Conservation (phyloP, 2,329 filamentous ascomycete genomes). For the Cercospora canescens region DNA sequence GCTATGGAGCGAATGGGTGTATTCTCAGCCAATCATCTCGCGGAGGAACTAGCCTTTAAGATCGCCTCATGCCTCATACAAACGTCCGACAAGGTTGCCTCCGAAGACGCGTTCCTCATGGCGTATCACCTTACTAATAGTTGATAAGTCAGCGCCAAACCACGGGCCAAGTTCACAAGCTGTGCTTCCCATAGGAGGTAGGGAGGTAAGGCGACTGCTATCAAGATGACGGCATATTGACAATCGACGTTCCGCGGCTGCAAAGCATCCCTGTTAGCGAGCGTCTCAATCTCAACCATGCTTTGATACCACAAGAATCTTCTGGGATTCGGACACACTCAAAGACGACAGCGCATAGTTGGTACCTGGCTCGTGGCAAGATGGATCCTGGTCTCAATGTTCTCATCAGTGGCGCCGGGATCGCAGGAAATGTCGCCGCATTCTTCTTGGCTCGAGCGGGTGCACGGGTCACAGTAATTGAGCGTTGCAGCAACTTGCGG, state of each 20-base stretch:
- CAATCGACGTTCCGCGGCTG: neutral
- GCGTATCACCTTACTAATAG: neutral
- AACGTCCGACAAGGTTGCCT: no score
- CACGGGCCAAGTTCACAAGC: neutral
- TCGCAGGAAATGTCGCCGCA: constrained; percentile 31
- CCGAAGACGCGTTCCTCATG: no score
- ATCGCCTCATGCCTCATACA: no score
- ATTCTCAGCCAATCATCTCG: no score
- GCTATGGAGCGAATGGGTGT: no score
- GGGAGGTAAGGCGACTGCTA: neutral
- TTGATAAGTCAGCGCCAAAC: no score
- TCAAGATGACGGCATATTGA: neutral
- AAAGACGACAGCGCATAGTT: neutral
- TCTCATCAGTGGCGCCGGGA: constrained; percentile 5
- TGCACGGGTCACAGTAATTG: constrained; percentile 38
- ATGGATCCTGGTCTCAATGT: neutral
- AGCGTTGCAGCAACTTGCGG: constrained; percentile 26
- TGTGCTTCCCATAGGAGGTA: neutral
- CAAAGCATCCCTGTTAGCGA: neutral
- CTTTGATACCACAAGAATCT: neutral
- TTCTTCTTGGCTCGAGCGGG: constrained; percentile 38
- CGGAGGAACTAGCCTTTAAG: no score
- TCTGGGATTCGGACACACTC: neutral
- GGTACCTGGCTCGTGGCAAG: neutral
- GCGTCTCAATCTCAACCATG: neutral